A percentile compares a stretch with the other conserved stretches of the same genome.
Conservation (phyloP, 257 asterid species). For the Nicotiana tomentosiformis region DNA sequence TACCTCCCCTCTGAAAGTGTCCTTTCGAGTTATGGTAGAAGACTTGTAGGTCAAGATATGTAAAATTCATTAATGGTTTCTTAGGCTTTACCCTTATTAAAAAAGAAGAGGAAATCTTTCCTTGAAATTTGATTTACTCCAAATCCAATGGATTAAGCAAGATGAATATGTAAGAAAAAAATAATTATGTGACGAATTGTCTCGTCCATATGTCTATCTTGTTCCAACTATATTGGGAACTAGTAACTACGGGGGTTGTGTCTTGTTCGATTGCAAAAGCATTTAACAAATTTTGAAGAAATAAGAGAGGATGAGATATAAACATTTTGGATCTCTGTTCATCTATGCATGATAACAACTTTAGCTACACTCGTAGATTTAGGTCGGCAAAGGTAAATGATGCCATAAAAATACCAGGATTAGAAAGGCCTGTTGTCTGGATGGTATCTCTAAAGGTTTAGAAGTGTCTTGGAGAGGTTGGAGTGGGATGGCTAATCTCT, state of each 20-base stretch:
- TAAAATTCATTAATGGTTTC: background rate
- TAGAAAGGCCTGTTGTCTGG: background rate
- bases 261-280: background rate
- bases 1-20: background rate
- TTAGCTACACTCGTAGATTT: background rate
- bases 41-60: background rate
- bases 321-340: background rate
- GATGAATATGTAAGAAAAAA: background rate
- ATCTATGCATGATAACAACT: background rate
- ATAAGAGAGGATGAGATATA: background rate
- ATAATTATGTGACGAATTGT: background rate
- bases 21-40: background rate
- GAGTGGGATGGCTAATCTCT: background rate
- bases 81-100: background rate
- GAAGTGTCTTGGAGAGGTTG: background rate
- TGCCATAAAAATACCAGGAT: background rate
- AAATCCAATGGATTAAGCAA: background rate
- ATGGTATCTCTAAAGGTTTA: background rate
- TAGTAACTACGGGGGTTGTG: background rate
- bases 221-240: background rate
- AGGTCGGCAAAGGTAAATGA: background rate
- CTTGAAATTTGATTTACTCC: background rate
- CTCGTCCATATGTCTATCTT: background rate
- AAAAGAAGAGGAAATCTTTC: background rate
- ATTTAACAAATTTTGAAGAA: background rate